These are phyloP conservation scores for Kodamaea alishanica DNA, from an alignment of 1,139 yeast species.

Conservation along the genomic window DNA sequence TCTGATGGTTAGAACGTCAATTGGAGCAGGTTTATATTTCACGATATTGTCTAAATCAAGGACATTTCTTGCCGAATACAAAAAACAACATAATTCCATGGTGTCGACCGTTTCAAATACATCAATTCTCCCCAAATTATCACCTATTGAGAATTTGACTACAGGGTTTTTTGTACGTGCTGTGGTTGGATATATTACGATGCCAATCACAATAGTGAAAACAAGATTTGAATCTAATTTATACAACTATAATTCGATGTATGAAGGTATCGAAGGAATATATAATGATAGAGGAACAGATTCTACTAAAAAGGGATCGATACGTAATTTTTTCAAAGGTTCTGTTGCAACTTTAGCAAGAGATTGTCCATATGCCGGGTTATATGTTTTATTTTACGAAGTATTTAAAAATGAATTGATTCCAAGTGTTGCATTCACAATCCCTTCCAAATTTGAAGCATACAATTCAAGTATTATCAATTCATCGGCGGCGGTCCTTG, in stretches of 20 bases:
- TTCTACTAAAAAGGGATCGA: constrained; percentile 20
- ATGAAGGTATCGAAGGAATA: constrained; percentile 60
- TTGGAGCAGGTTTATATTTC: constrained; percentile 86
- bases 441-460: constrained; percentile 18
- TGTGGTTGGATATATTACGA: constrained; percentile 79
- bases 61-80: constrained; percentile 43
- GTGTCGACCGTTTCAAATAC: constrained; percentile 14
- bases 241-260: constrained; percentile 65
- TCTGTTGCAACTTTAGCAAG: constrained; percentile 82
- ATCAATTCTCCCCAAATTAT: constrained; percentile 61
- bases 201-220: constrained; percentile 96
- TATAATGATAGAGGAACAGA: constrained; percentile 41
- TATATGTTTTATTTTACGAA: constrained; percentile 83
- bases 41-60: constrained; percentile 66
- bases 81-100: constrained; percentile 6
- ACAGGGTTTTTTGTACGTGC: constrained; percentile 83
- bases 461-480: constrained; percentile 57
- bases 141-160: constrained; percentile 64
- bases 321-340: constrained; percentile 78
- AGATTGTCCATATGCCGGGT: constrained; percentile 96
- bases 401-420: constrained; percentile 52
- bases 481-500: constrained; percentile 63
- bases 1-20: constrained; percentile 81
- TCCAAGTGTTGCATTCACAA: constrained; percentile 17
- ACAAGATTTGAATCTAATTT: constrained; percentile 81